Percentiles rank a stretch among this genome's conserved stretches.
Evolutionary conservation across 2,329 filamentous ascomycete genomes (phyloP).

Genomic region (Penicillium sp.): DNA sequence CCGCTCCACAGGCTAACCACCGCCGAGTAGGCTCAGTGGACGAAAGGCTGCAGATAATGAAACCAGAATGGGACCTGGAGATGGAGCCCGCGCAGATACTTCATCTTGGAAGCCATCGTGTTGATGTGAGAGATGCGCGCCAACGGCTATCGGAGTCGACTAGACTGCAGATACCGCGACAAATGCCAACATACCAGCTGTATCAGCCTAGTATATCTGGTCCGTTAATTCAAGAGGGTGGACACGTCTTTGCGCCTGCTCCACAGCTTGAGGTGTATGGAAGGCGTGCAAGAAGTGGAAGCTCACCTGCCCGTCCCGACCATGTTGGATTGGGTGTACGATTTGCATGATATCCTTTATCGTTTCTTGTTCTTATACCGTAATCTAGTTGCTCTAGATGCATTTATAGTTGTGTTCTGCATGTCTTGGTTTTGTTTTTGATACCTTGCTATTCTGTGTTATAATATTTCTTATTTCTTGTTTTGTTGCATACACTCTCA

Average conservation of each 20-base stretch:
- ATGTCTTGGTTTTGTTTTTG: background rate
- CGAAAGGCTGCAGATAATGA: constrained; percentile 12
- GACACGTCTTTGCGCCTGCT: constrained; percentile 14
- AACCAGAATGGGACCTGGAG: constrained; percentile 18
- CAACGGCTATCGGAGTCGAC: constrained; percentile 22
- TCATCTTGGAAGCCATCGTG: constrained; percentile 30
- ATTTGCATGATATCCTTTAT: constrained; percentile 4
- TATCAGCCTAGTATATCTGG: constrained; percentile 32
- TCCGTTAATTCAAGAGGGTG: constrained; percentile 27
- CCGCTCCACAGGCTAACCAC: constrained; percentile 8
- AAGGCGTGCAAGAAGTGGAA: constrained; percentile 32
- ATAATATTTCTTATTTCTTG: background rate
- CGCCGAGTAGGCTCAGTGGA: constrained; percentile 23
- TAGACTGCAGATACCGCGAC: constrained; percentile 16
- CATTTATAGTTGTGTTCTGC: background rate
- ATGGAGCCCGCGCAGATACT: constrained; percentile 16
- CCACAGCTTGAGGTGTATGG: constrained; percentile 16
- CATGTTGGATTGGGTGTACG: constrained; percentile 24
- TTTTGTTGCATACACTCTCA: background rate
- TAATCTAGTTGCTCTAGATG: constrained; percentile 3
- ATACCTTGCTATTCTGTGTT: background rate
- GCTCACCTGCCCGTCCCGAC: constrained; percentile 30
- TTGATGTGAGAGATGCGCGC: constrained; percentile 32
- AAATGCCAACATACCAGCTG: constrained; percentile 22
- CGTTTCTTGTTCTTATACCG: background rate